Conservation (phyloP, 805 yeast genomes). For the Monosporozyma aquatica region DNA sequence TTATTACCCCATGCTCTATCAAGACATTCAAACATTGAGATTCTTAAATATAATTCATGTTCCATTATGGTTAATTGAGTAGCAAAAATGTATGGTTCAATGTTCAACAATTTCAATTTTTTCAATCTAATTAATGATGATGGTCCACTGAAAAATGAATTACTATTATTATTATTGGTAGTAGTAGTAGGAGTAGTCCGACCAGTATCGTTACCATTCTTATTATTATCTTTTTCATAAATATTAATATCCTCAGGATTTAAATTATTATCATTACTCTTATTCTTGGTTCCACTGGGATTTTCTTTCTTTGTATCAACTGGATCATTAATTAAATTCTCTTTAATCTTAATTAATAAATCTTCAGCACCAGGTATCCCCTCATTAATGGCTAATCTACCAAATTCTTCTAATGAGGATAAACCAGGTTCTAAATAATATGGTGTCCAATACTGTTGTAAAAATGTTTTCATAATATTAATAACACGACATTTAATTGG, state of each 20-base stretch:
- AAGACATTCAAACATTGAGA: slow-evolving; percentile 64
- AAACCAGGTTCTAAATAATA: slow-evolving; percentile 44
- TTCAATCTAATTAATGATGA: slow-evolving; percentile 12
- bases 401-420: slow-evolving; percentile 34
- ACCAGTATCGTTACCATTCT: background rate
- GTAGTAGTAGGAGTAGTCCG: no score
- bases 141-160: background rate
- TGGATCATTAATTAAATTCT: slow-evolving; percentile 43
- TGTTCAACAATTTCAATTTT: slow-evolving; percentile 47
- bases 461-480: slow-evolving; percentile 54
- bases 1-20: slow-evolving; percentile 68
- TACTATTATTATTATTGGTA: background rate
- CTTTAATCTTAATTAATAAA: slow-evolving; percentile 33
- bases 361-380: slow-evolving; percentile 38
- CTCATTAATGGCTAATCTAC: slow-evolving; percentile 33
- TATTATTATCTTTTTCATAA: background rate
- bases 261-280: background rate
- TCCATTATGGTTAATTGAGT: slow-evolving; percentile 78
- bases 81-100: slow-evolving; percentile 70
- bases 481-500: slow-evolving; percentile 61
- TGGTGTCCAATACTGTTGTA: slow-evolving; percentile 63
- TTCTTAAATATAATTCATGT: slow-evolving; percentile 55
- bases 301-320: slow-evolving; percentile 44
- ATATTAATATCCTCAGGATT: background rate
- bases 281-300: background rate